Base-by-base conservation (phyloP, 441 rosid species). In the Populus hybrid region DNA sequence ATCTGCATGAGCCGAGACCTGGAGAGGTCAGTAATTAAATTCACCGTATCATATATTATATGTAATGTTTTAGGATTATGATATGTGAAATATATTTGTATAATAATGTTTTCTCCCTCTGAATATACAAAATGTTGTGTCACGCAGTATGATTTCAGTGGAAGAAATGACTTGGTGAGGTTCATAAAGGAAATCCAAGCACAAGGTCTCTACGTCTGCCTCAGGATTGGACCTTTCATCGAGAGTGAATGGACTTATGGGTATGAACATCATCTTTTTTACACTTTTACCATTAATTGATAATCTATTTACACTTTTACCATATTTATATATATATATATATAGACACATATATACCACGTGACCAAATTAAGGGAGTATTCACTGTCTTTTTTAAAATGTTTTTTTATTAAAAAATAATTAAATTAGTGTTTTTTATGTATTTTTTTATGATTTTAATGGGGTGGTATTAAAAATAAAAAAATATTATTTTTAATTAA, bases 221-320 rank as follows among this genome's bases (percentile, higher is more conserved):
- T 30, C 32, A 30, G 32, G 32, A 30, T 30, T 30, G 32, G 32
- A 30, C 32, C 32, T 30, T 95, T 71, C 83, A 83, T 95, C 67
- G 97, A 95, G 80, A 83, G 88, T 23, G 99, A 95, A 83, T 93
- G 99, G 99, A 85, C 85, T 67, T 95, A 95, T n/a, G 99, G 99
- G 99, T 93, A 84, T 66, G 35, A 30, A 3, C 7, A 23, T 53
- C 18, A 50, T 24, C 2, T 11, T 3, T 69, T 38, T 26, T 34
- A 18, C 59, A 16, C n/a, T 50, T 16, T 50, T 5, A 50, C 59
- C 20, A 16, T 16, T 16, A 50, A 46, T 12, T 46, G 20, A 46
- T 14, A 14, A 38, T 38, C 46, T 38, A 38, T 38, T 38, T 38
- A 38, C 46, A 38, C 46, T 38, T 38, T 38, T 38, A 38, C 46